Base-by-base conservation (phyloP, 2,329 filamentous ascomycete species). In the Stemphylium lycopersici region DNA sequence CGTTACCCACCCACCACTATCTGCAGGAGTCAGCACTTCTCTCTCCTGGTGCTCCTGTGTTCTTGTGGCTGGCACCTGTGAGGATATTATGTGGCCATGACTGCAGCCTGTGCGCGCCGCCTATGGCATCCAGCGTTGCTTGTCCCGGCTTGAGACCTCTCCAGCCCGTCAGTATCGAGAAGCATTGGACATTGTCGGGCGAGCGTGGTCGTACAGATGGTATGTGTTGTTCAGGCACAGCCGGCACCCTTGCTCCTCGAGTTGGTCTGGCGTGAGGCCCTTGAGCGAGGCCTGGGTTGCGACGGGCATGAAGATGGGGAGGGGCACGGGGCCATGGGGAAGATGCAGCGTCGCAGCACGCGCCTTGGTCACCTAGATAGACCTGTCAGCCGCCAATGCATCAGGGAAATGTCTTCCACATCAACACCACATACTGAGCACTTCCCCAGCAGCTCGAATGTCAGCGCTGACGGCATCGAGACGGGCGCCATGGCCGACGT, bases 161-260 rank as follows among this genome's bases (percentile, higher is more conserved):
- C 57, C 32, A 31, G 20, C 47, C 24, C 42, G 63, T 73, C 55
- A 73, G 68, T 48, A 32, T 2, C 2, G 24, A 42, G 31, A 36
- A 34, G 31, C 18, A 26, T 37, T 29, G 24, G 15, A n/a, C n/a
- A n/a, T n/a, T 18, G 29, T 29, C n/a, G n/a, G n/a, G 38, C n/a
- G 44, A 4, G 4, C 29, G 31, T 7, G 10, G 18, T 39, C 67
- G 52, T 70, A 80, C 56, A 99, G 80, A 74, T 99, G 95, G 72
- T 99, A 99, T 11, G 95, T 99, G 77, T 99, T 99, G 79, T 99
- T 99, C 61, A 99, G 80, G 75, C 95, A 99, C 37, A 99, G 79
- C 54, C 90, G 87, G 70, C 96, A 99, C 38, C 90, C 87, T 0
- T 93, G 96, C 48, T 91, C 88, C 67, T 95, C 93, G 2, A 99